Percentiles rank a stretch among this genome's conserved stretches.
Evolutionary conservation across 1,284 basidiomycete species (phyloP).

Genomic region (Singerocomus inundabilis): DNA sequence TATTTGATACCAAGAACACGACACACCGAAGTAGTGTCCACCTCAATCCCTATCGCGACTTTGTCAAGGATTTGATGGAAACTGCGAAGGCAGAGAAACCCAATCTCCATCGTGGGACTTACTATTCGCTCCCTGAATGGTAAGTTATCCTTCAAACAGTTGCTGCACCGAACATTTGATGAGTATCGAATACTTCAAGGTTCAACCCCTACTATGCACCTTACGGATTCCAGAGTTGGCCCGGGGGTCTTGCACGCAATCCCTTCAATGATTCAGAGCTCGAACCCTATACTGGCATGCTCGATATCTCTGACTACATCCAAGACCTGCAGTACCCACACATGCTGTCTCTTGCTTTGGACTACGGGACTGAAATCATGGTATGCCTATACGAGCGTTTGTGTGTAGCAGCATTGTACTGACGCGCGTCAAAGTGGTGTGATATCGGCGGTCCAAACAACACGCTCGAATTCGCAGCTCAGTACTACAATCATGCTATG

Average conservation of each 20-base stretch:
- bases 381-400: slow-evolving; percentile 25
- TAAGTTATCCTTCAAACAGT: slow-evolving; percentile 15
- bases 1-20: slow-evolving; percentile 55
- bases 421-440: slow-evolving; percentile 43
- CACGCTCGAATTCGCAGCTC: slow-evolving; percentile 45
- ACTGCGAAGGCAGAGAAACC: slow-evolving; percentile 51
- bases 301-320: slow-evolving; percentile 51
- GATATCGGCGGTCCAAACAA: slow-evolving; percentile 60
- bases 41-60: slow-evolving; percentile 52
- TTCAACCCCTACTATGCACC: slow-evolving; percentile 52
- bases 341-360: slow-evolving; percentile 51
- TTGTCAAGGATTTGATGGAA: slow-evolving; percentile 51
- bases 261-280: slow-evolving; percentile 45
- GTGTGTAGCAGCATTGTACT: background rate
- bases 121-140: slow-evolving; percentile 56
- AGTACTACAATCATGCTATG: slow-evolving; percentile 52
- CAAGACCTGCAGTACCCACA: slow-evolving; percentile 54
- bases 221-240: slow-evolving; percentile 52
- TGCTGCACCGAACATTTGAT: background rate
- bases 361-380: slow-evolving; percentile 58
- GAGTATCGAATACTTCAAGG: slow-evolving; percentile 28
- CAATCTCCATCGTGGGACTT: slow-evolving; percentile 48
- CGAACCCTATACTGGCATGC: slow-evolving; percentile 55
- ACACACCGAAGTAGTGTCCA: slow-evolving; percentile 49
- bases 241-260: slow-evolving; percentile 54